Base-by-base conservation (phyloP, 345 rosid genomes). In the Camelina laxa region DNA sequence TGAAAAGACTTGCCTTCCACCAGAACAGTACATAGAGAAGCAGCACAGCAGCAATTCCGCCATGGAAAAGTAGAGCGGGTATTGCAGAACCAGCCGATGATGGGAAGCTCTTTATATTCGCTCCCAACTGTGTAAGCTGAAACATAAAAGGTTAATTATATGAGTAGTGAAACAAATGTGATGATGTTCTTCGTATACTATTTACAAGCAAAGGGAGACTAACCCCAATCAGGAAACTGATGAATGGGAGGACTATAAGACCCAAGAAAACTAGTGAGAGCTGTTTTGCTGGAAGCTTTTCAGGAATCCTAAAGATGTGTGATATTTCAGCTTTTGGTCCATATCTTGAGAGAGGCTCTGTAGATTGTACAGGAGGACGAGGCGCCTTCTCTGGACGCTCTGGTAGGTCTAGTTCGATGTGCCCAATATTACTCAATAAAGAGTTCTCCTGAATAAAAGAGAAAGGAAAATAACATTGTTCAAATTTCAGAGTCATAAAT, bases 301-400 rank as follows among this genome's bases (percentile, higher is more conserved):
- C 99, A 62, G 97, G 98, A 70, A 65, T 83, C 72, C 96, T 83
- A 69, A 92, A 96, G 81, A 92, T 85, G 83, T 96, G 98, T 39
- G 69, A 63, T 78, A 96, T 91, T 86, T 96, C 99, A 27, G 88
- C 91, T 82, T 89, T 89, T 58, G 96, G 95, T 35, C 88, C 97
- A 82, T 87, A 92, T 80, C 87, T 91, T 42, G 82, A 70, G 79
- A 77, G 83, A 61, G 85, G 87, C 55, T 92, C 98, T 72, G 84
- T 79, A 17, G 88, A 77, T 72, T 58, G 86, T n/a, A 70, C 65
- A 41, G 97, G 96, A 60, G 91, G 89, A 41, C 77, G 92, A n/a
- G 91, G 76, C 31, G 91, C 97, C 80, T 88, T 96, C 85, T 92
- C 99, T 21, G 97, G 91, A 65, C 91, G 85, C 80, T 91, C 96